Percentiles rank a stretch among this genome's conserved stretches.
Conservation (phyloP, 148 eudicot species). For the Fallopia convolvulus region DNA sequence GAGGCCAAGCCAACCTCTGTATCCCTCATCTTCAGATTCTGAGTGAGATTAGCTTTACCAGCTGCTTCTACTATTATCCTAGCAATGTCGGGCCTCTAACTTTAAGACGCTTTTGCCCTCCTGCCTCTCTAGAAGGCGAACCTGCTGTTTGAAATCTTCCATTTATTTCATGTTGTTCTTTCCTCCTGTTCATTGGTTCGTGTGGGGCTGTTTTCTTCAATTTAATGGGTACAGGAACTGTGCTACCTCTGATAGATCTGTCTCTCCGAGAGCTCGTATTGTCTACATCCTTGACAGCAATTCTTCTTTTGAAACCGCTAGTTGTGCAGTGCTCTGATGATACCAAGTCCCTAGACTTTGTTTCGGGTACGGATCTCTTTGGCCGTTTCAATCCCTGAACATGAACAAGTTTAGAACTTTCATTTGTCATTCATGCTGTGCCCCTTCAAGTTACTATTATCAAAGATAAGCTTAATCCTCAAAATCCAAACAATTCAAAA, state of each 20-base stretch:
- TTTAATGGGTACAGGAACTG: slow-evolving; percentile 43
- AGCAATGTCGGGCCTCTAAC: slow-evolving; percentile 56
- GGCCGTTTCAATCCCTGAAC: slow-evolving; percentile 59
- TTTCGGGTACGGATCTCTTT: slow-evolving; percentile 45
- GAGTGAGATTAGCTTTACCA: slow-evolving; percentile 16
- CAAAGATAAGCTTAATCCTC: neutral
- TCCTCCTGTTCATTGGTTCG: slow-evolving; percentile 24
- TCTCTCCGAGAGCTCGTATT: slow-evolving; percentile 19
- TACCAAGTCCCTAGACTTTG: slow-evolving; percentile 23
- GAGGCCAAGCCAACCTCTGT: slow-evolving; percentile 16
- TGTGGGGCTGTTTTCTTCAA: slow-evolving; percentile 32
- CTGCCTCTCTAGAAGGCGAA: slow-evolving; percentile 33
- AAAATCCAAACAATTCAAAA: neutral
- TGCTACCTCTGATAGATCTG: slow-evolving; percentile 20
- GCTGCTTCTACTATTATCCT: slow-evolving; percentile 22
- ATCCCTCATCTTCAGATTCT: neutral
- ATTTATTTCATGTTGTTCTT: slow-evolving; percentile 14
- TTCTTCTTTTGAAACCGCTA: neutral
- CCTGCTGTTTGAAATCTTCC: slow-evolving; percentile 25
- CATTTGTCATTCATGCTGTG: neutral
- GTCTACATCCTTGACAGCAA: slow-evolving; percentile 21
- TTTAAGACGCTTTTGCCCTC: slow-evolving; percentile 55
- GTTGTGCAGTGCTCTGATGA: slow-evolving; percentile 14
- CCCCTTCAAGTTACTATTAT: neutral
- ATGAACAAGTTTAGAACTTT: slow-evolving; percentile 11